Conservation (phyloP, 2,329 filamentous ascomycete species). For the Penicillium oxalicum region DNA sequence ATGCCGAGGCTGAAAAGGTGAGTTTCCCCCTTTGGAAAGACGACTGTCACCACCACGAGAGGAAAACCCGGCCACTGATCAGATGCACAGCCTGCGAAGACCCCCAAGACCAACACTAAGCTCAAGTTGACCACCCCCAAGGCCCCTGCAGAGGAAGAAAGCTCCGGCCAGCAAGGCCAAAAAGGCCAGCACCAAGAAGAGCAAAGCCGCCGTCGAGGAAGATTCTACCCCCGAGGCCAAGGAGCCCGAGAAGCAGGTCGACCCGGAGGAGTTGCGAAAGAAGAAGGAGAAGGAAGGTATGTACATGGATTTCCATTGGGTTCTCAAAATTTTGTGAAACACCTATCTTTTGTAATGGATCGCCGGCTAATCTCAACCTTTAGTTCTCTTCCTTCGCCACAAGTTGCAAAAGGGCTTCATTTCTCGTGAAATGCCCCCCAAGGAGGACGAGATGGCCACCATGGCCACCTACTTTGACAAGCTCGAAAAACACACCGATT, state of each 20-base stretch:
- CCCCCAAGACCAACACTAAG: conserved; percentile 58
- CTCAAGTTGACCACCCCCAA: conserved; percentile 53
- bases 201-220: conserved; percentile 53
- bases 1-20: conserved; percentile 67
- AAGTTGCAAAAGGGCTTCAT: conserved; percentile 92
- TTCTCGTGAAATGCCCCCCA: conserved; percentile 74
- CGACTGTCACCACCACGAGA: background rate
- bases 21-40: conserved; percentile 19
- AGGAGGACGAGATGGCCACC: conserved; percentile 58
- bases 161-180: conserved; percentile 51
- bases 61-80: conserved; percentile 1
- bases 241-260: conserved; percentile 49
- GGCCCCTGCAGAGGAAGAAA: conserved; percentile 48
- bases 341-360: background rate
- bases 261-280: conserved; percentile 49
- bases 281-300: conserved; percentile 55
- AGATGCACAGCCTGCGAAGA: conserved; percentile 50
- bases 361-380: background rate
- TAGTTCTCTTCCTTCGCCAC: conserved; percentile 87
- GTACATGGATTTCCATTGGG: conserved; percentile 3
- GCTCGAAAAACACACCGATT: conserved; percentile 71
- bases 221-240: conserved; percentile 47
- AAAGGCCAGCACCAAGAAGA: conserved; percentile 42
- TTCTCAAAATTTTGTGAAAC: no score
- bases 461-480: conserved; percentile 52